Base-by-base conservation (phyloP, 371 early-diverging fungal species). In the Mucor circinelloides region DNA sequence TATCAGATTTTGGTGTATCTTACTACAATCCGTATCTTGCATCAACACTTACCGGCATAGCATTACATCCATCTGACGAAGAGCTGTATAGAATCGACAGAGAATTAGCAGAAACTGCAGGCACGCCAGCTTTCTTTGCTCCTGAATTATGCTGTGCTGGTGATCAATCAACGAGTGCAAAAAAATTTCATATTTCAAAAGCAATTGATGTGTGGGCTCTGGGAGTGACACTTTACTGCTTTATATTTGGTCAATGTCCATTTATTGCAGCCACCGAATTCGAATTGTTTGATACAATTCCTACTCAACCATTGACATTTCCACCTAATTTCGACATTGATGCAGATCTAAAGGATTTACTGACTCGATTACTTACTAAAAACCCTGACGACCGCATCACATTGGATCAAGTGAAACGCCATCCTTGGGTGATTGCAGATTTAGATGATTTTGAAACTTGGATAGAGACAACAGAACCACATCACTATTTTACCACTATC, bases 131-230 rank as follows among this genome's bases (percentile, higher is more conserved):
- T 3, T 99, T 97, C 74, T 97, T 97, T 84, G 99, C 98, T 17
- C 99, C 98, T 12, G 98, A 97, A 76, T 82, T 97, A 10, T 98
- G 99, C 72, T 93, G 90, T 70, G 86, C 94, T 32, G 78, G 74
- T 36, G 78, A 88, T 58, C 44, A 58, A 30, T 60, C 63, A 3
- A 36, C 9, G 12, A 6, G 36, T 0, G 6, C 42, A 1, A 64
- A 36, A 28, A 54, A 72, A 30, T 86, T 85, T 28, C 85, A 83
- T 6, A 92, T 93, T 23, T 92, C 94, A 9, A 90, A 91, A 55
- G 92, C 93, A 8, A 96, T 99, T 42, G 99, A 99, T 80, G 88
- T 99, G 3, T 99, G 99, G 99, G 97, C 99, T 19, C 83, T 99
- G 63, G 99, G 99, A 1, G 98, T 99, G n/a, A 97, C 99, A 2